These are phyloP conservation scores for Colletotrichum neosansevieriae DNA, from an alignment of 2,329 filamentous ascomycete genomes.

Conservation along the genomic window DNA sequence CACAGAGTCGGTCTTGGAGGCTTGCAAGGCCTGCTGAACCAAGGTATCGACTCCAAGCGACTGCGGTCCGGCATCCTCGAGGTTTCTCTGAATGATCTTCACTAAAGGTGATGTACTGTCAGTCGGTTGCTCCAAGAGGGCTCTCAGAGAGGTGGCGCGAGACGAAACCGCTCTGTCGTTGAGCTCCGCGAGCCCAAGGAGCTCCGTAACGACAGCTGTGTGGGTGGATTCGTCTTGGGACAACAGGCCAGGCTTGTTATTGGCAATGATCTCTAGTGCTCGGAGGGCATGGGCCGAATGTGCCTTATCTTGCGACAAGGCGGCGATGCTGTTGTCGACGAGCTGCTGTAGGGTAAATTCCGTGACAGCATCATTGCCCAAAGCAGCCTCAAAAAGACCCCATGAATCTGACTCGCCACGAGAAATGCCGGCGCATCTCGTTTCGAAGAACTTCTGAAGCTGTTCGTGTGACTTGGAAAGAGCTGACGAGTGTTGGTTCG, in stretches of 20 bases:
- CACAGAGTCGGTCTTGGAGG: slow-evolving; percentile 51
- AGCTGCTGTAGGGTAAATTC: slow-evolving; percentile 50
- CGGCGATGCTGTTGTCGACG: slow-evolving; percentile 49
- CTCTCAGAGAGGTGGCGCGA: slow-evolving; percentile 57
- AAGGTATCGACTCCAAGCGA: slow-evolving; percentile 68
- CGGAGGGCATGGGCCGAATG: slow-evolving; percentile 51
- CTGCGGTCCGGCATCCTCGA: slow-evolving; percentile 61
- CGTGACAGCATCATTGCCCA: slow-evolving; percentile 57
- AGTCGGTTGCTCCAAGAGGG: slow-evolving; percentile 58
- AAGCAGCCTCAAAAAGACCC: slow-evolving; percentile 62
- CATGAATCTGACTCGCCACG: slow-evolving; percentile 47
- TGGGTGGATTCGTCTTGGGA: slow-evolving; percentile 59
- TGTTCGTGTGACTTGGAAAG: slow-evolving; percentile 53
- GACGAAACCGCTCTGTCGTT: slow-evolving; percentile 53
- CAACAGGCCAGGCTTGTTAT: slow-evolving; percentile 58
- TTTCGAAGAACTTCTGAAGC: slow-evolving; percentile 62
- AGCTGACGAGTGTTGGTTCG: slow-evolving; percentile 53
- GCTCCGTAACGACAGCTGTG: slow-evolving; percentile 62
- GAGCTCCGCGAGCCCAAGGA: slow-evolving; percentile 67
- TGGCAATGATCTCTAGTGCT: slow-evolving; percentile 62
- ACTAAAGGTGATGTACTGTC: slow-evolving; percentile 59
- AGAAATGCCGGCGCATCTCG: slow-evolving; percentile 22
- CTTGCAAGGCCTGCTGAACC: slow-evolving; percentile 59
- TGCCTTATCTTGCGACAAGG: slow-evolving; percentile 48
- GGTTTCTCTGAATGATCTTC: slow-evolving; percentile 66